These are phyloP conservation scores for Chlamydomonas sp. DNA, from an alignment of 139 green algal species.

Conservation along the genomic window DNA sequence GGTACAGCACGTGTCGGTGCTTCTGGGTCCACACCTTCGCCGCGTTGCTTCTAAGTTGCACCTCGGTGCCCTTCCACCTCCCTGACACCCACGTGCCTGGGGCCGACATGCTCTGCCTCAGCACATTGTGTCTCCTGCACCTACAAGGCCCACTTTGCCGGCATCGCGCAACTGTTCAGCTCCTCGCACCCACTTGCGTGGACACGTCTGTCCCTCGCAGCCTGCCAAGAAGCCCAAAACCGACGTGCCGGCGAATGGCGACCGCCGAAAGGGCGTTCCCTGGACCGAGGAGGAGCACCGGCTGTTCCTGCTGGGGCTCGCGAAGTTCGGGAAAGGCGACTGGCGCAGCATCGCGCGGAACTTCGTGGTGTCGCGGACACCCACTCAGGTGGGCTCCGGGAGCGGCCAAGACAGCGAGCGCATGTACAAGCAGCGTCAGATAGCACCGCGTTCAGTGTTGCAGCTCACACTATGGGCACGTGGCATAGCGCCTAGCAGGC, in stretches of 20 bases:
- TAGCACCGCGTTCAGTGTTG: too few species aligned
- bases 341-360: slow-evolving; percentile 93
- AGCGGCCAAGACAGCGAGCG: background rate
- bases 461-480: background rate
- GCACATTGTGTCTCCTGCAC: background rate
- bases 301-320: slow-evolving; percentile 91
- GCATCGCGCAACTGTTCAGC: too few species aligned
- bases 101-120: slow-evolving; percentile 12
- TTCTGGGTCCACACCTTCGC: too few species aligned
- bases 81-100: background rate
- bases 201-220: background rate
- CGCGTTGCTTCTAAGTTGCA: too few species aligned
- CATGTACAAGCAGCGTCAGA: background rate
- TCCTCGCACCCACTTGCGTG: background rate
- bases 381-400: slow-evolving; percentile 76
- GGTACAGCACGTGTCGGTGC: background rate
- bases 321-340: slow-evolving; percentile 96
- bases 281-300: slow-evolving; percentile 97
- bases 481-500: too few species aligned
- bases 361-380: slow-evolving; percentile 92
- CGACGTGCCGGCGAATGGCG: slow-evolving; percentile 22
- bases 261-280: slow-evolving; percentile 89
- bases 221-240: slow-evolving; percentile 43
- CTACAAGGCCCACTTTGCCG: background rate
- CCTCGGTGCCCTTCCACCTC: too few species aligned